phyloP scores from a whole-genome alignment of 495 filamentous ascomycete species.

The Neurospora sp. region DNA sequence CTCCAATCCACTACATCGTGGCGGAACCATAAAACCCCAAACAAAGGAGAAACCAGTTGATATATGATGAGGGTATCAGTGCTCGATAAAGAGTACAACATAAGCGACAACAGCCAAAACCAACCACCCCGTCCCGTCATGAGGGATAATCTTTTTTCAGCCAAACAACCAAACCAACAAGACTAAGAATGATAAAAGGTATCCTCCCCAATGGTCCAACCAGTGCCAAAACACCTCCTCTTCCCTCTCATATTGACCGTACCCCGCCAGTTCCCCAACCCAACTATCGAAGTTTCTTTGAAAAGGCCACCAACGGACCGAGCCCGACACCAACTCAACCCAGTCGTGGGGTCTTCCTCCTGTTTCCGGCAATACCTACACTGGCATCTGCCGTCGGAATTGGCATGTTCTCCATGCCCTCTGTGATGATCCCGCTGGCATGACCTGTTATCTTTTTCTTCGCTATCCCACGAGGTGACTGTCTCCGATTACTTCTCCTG shows the following conservation, averaged over 20 bases:
- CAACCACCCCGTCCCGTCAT: neutral
- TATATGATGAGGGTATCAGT: slow-evolving; percentile 11
- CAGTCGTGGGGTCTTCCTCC: slow-evolving; percentile 45
- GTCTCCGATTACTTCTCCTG: slow-evolving; percentile 43
- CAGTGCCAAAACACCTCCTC: neutral
- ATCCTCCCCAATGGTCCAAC: neutral
- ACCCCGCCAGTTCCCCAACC: neutral
- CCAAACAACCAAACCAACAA: neutral
- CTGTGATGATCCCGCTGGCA: slow-evolving; percentile 22
- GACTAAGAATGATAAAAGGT: neutral
- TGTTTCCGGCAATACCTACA: slow-evolving; percentile 21
- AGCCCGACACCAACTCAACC: slow-evolving; percentile 8
- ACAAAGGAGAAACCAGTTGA: neutral
- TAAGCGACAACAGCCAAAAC: slow-evolving; percentile 3
- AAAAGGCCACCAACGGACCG: neutral
- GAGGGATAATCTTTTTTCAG: neutral
- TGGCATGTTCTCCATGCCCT: slow-evolving; percentile 54
- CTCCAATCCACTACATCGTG: neutral
- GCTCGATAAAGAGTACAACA: slow-evolving; percentile 12
- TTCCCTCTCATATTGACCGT: neutral
- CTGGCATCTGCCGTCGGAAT: slow-evolving; percentile 29
- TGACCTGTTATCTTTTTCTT: slow-evolving; percentile 32
- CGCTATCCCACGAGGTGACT: slow-evolving; percentile 27
- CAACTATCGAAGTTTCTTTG: neutral
- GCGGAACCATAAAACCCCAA: neutral